These are phyloP conservation scores for Rhizophora apiculata DNA, from an alignment of 345 rosid species.

Conservation along the genomic window DNA sequence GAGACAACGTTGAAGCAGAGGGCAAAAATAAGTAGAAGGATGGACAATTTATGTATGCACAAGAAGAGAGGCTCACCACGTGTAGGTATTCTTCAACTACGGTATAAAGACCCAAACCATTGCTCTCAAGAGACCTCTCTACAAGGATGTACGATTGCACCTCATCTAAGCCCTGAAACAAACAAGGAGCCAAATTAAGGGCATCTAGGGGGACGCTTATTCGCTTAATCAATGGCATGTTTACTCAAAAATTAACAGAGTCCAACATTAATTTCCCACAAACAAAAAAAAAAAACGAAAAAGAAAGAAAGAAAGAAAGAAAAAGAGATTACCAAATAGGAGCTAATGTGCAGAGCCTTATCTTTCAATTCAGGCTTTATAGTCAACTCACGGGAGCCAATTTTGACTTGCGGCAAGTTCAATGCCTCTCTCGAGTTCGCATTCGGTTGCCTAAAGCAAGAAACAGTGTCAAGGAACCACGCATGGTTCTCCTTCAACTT, in stretches of 20 bases:
- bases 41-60: too few relatives aligned
- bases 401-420: conserved; percentile 46
- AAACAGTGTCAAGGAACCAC: conserved; percentile 64
- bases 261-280: not conserved
- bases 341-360: conserved; percentile 64
- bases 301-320: not conserved
- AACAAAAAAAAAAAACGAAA: not conserved
- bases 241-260: not conserved
- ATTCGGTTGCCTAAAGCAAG: conserved; percentile 58
- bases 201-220: not conserved
- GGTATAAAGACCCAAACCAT: conserved; percentile 36
- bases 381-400: conserved; percentile 55
- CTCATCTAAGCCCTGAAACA: conserved; percentile 74
- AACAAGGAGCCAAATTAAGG: conserved; percentile 1
- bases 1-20: not conserved
- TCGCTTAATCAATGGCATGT: not conserved
- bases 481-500: conserved; percentile 62
- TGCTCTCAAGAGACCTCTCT: conserved; percentile 52
- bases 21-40: not conserved
- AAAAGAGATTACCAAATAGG: conserved; percentile 51
- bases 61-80: conserved; percentile 33
- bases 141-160: conserved; percentile 81
- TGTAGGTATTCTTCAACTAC: conserved; percentile 49
- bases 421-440: conserved; percentile 70
- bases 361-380: conserved; percentile 59